A percentile compares a stretch with the other conserved stretches of the same genome.
These are phyloP conservation scores for Nectriaceae sp. DNA, from an alignment of 2,329 filamentous ascomycete genomes.

Conservation along the genomic window DNA sequence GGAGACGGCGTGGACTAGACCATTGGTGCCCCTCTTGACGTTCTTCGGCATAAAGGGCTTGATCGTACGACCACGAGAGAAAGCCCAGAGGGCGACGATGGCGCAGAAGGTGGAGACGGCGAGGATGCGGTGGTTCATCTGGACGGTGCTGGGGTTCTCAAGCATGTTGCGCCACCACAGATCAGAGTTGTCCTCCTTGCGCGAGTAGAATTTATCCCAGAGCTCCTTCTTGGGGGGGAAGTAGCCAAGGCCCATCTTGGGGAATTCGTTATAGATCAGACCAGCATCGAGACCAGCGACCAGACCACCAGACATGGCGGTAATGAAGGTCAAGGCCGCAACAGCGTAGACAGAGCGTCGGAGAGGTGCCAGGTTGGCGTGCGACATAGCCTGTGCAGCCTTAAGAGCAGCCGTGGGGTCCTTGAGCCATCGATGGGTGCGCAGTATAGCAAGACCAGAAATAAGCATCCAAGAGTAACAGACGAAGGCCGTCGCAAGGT, in stretches of 20 bases:
- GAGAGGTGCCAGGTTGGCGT: conserved; percentile 71
- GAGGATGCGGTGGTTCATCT: conserved; percentile 91
- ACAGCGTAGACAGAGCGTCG: conserved; percentile 72
- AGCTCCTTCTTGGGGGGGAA: conserved; percentile 82
- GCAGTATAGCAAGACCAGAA: conserved; percentile 82
- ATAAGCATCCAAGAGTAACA: conserved; percentile 95
- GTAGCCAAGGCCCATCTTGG: conserved; percentile 85
- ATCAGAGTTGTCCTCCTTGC: conserved; percentile 75
- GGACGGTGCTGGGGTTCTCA: conserved; percentile 93
- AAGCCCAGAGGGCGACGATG: conserved; percentile 79
- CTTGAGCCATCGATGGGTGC: conserved; percentile 70
- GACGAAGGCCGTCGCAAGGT: conserved; percentile 86
- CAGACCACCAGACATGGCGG: conserved; percentile 89
- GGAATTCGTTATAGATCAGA: conserved; percentile 98
- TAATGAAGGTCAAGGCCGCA: conserved; percentile 77
- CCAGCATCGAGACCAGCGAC: conserved; percentile 95
- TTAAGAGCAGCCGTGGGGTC: conserved; percentile 65
- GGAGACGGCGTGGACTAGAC: conserved; percentile 79
- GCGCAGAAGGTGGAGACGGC: conserved; percentile 86
- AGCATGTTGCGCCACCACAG: conserved; percentile 97
- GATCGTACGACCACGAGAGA: conserved; percentile 67
- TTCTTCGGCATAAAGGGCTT: conserved; percentile 60
- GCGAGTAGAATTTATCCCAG: conserved; percentile 82
- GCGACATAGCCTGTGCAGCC: conserved; percentile 61
- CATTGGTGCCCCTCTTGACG: conserved; percentile 70